Evolutionary conservation across 2,329 filamentous ascomycete species (phyloP), one percentile per base, ranked within the genome.

Genomic region (Alternaria arborescens): DNA sequence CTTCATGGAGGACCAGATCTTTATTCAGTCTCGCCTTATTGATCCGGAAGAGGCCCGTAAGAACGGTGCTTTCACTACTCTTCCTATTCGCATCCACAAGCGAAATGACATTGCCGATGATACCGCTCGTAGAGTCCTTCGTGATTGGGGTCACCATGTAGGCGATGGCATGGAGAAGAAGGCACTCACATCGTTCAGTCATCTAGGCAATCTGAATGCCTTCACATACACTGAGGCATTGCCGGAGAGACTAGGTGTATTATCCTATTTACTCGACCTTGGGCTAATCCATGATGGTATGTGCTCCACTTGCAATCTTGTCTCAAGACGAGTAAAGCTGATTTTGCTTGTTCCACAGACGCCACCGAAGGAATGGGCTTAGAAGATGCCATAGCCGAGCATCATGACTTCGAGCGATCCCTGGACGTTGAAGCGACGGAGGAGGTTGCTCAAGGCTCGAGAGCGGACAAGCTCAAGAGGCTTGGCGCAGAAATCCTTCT

Each of bases 211-310:
- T 28, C 26, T 26, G 20, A 34, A 18, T 12, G 28, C 51, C 7
- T 44, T 54, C 8, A 54, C 36, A n/a, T 54, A 24, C 24, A 10
- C 51, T 5, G 51, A 54, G 41, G 18, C 51, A 24, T 20, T 54
- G 28, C 51, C 51, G 3, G 51, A 54, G 24, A 44, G 51, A 20
- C 30, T 54, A 12, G 40, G n/a, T 2, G 22, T 18, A 4, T n/a
- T 54, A 4, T 16, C 51, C 4, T 44, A 54, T n/a, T 20, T 54
- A 8, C 12, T 30, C 16, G 18, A 54, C 22, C 20, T 54, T 16
- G 51, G 51, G 2, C 20, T 24, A 12, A 54, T 54, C 28, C 40
- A 54, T n/a, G 51, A 54, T 26, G 51, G 51, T 54, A 24, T 5
- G 41, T 26, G 24, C 24, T 26, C 24, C 24, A 26, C 24, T 2